Percentiles rank a stretch among this genome's conserved stretches.
These are phyloP conservation scores for Daedaleopsis sinensis DNA, from an alignment of 768 basidiomycete genomes.

Conservation along the genomic window DNA sequence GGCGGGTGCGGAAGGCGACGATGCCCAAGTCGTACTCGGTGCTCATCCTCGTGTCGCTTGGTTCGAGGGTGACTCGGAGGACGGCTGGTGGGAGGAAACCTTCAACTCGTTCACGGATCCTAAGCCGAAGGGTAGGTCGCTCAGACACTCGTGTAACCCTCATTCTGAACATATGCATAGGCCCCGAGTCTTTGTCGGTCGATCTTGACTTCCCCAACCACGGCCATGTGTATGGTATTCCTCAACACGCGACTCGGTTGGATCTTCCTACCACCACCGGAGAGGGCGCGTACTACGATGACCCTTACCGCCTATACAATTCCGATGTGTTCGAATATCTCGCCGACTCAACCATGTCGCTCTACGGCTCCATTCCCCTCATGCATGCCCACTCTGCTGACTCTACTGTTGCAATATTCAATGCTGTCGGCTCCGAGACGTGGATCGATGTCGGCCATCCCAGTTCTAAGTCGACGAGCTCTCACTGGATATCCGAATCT, in stretches of 20 bases:
- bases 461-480: conserved; percentile 68
- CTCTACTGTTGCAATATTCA: conserved; percentile 90
- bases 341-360: conserved; percentile 72
- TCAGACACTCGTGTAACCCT: not conserved
- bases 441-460: conserved; percentile 90
- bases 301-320: conserved; percentile 96
- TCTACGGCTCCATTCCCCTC: conserved; percentile 91
- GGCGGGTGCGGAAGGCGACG: conserved; percentile 34
- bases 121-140: conserved; percentile 86
- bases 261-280: conserved; percentile 89
- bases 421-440: conserved; percentile 87
- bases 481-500: conserved; percentile 98
- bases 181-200: conserved; percentile 90
- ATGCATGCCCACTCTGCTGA: conserved; percentile 90
- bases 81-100: conserved; percentile 87
- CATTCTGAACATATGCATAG: conserved; percentile 42
- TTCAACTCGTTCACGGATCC: conserved; percentile 88
- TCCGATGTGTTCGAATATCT: conserved; percentile 96
- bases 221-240: conserved; percentile 91
- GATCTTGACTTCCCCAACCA: conserved; percentile 95
- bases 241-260: conserved; percentile 91
- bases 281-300: conserved; percentile 72
- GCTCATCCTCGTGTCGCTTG: conserved; percentile 59
- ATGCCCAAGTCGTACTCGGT: conserved; percentile 51
- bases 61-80: conserved; percentile 89